Conservation (phyloP, 192 early-diverging fungal genomes). For the Coemansia sp. region DNA sequence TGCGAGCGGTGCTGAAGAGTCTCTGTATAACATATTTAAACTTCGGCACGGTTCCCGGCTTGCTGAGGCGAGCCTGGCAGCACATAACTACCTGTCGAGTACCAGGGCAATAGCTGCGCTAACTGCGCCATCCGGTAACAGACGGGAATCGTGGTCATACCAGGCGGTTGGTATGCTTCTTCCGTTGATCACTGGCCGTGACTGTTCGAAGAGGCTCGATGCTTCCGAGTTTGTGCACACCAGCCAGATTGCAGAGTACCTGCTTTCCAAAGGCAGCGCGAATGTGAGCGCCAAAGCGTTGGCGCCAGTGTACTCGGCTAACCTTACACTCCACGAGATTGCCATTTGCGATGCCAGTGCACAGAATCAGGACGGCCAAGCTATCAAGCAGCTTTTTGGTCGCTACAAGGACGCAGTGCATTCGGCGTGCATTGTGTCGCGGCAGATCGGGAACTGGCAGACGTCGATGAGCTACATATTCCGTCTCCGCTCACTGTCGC, state of each 20-base stretch:
- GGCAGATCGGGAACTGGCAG: slow-evolving; percentile 43
- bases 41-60: slow-evolving; percentile 27
- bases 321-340: slow-evolving; percentile 43
- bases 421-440: slow-evolving; percentile 29
- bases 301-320: slow-evolving; percentile 30
- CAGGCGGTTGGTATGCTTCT: slow-evolving; percentile 30
- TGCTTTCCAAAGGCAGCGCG: slow-evolving; percentile 17
- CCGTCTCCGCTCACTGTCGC: slow-evolving; percentile 26
- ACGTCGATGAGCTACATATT: slow-evolving; percentile 45
- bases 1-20: slow-evolving; percentile 22
- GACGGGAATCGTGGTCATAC: slow-evolving; percentile 31
- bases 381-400: slow-evolving; percentile 1
- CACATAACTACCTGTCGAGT: slow-evolving; percentile 28
- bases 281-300: slow-evolving; percentile 13
- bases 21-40: slow-evolving; percentile 39
- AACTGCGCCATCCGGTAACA: slow-evolving; percentile 11
- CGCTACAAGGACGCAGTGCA: slow-evolving; percentile 38
- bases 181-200: slow-evolving; percentile 31
- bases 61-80: slow-evolving; percentile 11
- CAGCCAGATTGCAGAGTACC: slow-evolving; percentile 23
- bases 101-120: slow-evolving; percentile 19
- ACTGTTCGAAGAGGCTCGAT: background rate
- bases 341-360: slow-evolving; percentile 18
- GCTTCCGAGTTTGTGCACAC: slow-evolving; percentile 17
- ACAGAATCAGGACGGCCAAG: background rate